phyloP scores from a whole-genome alignment of 2,329 filamentous ascomycete genomes.

The Ceratocystis alfenasii region DNA sequence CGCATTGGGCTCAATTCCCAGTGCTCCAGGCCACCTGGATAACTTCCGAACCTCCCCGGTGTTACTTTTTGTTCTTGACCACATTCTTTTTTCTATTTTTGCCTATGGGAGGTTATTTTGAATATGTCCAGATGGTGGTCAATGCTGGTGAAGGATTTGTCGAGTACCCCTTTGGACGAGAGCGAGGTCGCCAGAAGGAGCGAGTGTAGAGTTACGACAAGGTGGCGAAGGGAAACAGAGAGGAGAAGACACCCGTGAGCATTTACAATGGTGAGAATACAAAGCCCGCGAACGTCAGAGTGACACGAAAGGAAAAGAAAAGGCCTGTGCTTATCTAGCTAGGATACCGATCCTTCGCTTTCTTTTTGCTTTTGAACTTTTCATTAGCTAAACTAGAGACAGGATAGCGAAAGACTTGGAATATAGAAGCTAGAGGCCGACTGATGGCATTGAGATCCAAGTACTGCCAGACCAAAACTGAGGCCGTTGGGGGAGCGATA shows the following conservation, averaged over 20 bases:
- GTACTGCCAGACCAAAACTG: no score
- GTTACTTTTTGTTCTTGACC: constrained; percentile 10
- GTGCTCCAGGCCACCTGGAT: constrained; percentile 22
- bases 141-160: neutral
- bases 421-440: no score
- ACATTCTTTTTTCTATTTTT: neutral
- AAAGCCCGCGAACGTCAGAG: constrained; percentile 6
- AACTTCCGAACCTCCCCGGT: constrained; percentile 12
- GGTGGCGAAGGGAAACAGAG: neutral
- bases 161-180: neutral
- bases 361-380: neutral
- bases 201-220: neutral
- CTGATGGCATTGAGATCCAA: no score
- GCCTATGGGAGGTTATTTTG: neutral
- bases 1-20: constrained; percentile 26
- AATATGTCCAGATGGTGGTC: neutral
- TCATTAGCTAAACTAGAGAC: neutral
- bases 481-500: no score
- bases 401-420: neutral
- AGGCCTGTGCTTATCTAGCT: neutral
- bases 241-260: neutral
- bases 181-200: neutral
- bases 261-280: neutral
- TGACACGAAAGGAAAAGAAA: constrained; percentile 1
- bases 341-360: neutral